Evolutionary conservation across 78 protist species (phyloP).

Genomic region (Protostelium mycophagum): DNA sequence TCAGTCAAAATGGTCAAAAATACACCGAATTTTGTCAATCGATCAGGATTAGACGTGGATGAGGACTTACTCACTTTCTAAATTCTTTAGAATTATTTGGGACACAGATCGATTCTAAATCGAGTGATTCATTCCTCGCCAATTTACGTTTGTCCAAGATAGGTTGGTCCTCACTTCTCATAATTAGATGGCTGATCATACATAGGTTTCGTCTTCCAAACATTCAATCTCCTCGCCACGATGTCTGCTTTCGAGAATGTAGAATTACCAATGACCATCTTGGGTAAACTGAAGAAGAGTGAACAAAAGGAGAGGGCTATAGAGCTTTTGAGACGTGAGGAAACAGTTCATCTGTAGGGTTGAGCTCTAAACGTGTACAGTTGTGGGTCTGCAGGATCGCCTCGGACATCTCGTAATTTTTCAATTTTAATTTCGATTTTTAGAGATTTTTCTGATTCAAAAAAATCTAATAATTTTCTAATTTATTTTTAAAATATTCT

Average conservation of each 20-base stretch:
- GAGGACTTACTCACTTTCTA: no score
- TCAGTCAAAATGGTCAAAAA: no score
- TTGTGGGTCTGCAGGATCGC: conserved; percentile 91
- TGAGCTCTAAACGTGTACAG: not conserved
- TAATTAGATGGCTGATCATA: not conserved
- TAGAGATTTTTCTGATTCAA: no score
- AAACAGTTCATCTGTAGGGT: not conserved
- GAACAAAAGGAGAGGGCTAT: conserved; percentile 58
- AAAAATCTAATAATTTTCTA: no score
- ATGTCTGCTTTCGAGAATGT: conserved; percentile 92
- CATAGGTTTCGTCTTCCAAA: conserved; percentile 91
- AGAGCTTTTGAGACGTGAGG: conserved; percentile 37
- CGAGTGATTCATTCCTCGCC: conserved; percentile 72
- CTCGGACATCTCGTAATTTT: conserved; percentile 60
- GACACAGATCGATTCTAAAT: conserved; percentile 23
- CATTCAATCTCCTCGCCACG: conserved; percentile 89
- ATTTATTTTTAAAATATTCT: not conserved
- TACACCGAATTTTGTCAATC: not conserved
- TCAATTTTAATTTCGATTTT: no score
- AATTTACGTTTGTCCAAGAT: conserved; percentile 73
- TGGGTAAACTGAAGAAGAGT: conserved; percentile 61
- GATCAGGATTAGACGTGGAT: no score
- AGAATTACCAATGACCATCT: conserved; percentile 89
- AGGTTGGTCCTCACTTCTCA: not conserved
- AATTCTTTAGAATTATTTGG: conserved; percentile 48